Conservation (phyloP, 2,329 filamentous ascomycete genomes). For the Monosporascus sp. region DNA sequence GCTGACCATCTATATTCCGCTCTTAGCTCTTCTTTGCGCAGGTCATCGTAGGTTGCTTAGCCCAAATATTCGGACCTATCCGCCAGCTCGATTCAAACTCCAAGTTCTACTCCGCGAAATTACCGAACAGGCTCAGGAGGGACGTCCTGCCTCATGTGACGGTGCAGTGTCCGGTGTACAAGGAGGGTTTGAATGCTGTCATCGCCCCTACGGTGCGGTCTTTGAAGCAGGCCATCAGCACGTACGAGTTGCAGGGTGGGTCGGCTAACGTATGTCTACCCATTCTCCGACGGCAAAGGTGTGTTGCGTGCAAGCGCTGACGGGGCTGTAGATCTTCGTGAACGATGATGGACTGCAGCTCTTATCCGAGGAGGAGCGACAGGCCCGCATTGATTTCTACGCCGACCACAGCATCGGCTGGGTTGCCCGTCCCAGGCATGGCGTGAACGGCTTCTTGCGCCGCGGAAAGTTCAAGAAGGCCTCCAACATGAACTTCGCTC, state of each 20-base stretch:
- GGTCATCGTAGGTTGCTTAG: constrained; percentile 70
- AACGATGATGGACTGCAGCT: constrained; percentile 72
- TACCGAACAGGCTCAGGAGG: constrained; percentile 56
- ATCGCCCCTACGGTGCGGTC: constrained; percentile 74
- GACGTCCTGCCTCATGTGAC: constrained; percentile 65
- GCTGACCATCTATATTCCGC: not conserved
- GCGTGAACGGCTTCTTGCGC: constrained; percentile 53
- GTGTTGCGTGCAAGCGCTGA: not conserved
- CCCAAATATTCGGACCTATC: constrained; percentile 71
- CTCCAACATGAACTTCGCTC: constrained; percentile 70
- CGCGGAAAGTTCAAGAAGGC: constrained; percentile 67
- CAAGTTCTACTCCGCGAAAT: constrained; percentile 74
- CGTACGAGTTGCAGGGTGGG: constrained; percentile 72
- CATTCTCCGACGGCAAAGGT: not conserved
- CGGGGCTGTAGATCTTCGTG: constrained; percentile 50
- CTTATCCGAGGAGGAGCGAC: constrained; percentile 55
- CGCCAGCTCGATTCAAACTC: constrained; percentile 70
- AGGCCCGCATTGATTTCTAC: constrained; percentile 62
- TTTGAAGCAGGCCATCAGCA: constrained; percentile 71
- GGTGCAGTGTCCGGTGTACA: constrained; percentile 84
- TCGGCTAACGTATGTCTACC: constrained; percentile 52
- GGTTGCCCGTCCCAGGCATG: constrained; percentile 61
- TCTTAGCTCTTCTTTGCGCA: constrained; percentile 65
- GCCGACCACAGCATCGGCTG: constrained; percentile 65
- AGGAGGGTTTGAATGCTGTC: constrained; percentile 71